A percentile compares a stretch with the other conserved stretches of the same genome.
phyloP scores from a whole-genome alignment of 1,284 basidiomycete species.

The Ceratobasidium sp. region DNA sequence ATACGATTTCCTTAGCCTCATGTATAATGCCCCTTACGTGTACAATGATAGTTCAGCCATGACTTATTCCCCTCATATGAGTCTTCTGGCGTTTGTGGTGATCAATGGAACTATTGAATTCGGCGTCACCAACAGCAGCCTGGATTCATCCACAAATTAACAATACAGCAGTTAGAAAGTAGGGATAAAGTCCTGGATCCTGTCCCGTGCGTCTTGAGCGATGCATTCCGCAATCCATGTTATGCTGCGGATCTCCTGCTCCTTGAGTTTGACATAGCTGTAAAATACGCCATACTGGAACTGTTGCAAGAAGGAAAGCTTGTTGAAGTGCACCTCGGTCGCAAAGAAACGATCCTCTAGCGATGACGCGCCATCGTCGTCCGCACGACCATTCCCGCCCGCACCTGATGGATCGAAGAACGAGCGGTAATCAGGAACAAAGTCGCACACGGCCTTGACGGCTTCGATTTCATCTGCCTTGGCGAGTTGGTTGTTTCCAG shows the following conservation, averaged over 20 bases:
- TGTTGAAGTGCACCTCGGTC: conserved; percentile 92
- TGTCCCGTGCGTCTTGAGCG: conserved; percentile 89
- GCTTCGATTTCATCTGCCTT: conserved; percentile 96
- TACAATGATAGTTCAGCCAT: no score
- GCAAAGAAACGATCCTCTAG: conserved; percentile 97
- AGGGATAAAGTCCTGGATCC: conserved; percentile 92
- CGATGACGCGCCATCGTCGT: conserved; percentile 65
- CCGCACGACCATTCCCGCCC: conserved; percentile 50
- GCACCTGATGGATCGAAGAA: conserved; percentile 74
- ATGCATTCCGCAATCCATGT: conserved; percentile 99
- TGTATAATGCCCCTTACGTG: no score
- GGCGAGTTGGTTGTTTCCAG: conserved; percentile 93
- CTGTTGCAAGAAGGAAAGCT: conserved; percentile 92
- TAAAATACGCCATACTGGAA: conserved; percentile 95
- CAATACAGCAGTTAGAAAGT: conserved; percentile 61
- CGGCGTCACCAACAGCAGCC: no score
- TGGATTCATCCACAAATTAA: neutral
- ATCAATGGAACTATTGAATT: no score
- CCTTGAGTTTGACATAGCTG: conserved; percentile 95
- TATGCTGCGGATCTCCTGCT: conserved; percentile 97
- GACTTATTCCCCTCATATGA: no score
- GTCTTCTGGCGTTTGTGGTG: no score
- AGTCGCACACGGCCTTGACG: conserved; percentile 87
- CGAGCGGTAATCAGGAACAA: conserved; percentile 84
- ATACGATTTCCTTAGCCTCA: no score